Evolutionary conservation across 257 asterid genomes (phyloP).

Genomic region (Coffea eugenioides): DNA sequence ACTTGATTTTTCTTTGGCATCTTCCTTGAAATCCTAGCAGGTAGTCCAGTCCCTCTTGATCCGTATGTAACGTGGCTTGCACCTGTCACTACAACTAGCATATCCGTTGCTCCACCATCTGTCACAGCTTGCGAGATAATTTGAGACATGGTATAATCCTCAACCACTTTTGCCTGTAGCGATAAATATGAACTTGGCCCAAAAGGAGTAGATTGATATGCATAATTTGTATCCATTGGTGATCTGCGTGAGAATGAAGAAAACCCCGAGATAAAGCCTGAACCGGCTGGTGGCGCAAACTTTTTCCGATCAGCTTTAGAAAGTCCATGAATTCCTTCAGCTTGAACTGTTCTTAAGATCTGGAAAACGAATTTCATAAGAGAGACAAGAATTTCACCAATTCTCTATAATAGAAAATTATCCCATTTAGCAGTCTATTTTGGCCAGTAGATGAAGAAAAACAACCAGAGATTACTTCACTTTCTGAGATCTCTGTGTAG

Average conservation of each 20-base stretch:
- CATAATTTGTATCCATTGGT: slow-evolving; percentile 43
- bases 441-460: slow-evolving; percentile 1
- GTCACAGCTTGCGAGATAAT: slow-evolving; percentile 62
- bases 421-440: neutral
- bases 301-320: slow-evolving; percentile 64
- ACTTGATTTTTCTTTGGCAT: slow-evolving; percentile 77
- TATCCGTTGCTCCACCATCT: slow-evolving; percentile 60
- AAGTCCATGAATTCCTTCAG: slow-evolving; percentile 81
- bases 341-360: slow-evolving; percentile 84
- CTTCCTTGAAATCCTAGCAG: slow-evolving; percentile 79
- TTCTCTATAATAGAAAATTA: neutral
- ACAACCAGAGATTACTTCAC: neutral
- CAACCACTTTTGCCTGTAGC: slow-evolving; percentile 83
- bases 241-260: slow-evolving; percentile 73
- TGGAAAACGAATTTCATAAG: slow-evolving; percentile 24
- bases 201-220: slow-evolving; percentile 55
- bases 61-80: slow-evolving; percentile 79
- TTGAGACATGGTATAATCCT: slow-evolving; percentile 86
- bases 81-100: slow-evolving; percentile 90
- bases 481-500: neutral
- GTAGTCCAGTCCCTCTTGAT: slow-evolving; percentile 87
- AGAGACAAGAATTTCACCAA: slow-evolving; percentile 3
- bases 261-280: slow-evolving; percentile 94
- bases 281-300: slow-evolving; percentile 93
- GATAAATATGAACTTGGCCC: slow-evolving; percentile 87